Base-by-base conservation (phyloP, 345 rosid species). In the Balakata baccata region DNA sequence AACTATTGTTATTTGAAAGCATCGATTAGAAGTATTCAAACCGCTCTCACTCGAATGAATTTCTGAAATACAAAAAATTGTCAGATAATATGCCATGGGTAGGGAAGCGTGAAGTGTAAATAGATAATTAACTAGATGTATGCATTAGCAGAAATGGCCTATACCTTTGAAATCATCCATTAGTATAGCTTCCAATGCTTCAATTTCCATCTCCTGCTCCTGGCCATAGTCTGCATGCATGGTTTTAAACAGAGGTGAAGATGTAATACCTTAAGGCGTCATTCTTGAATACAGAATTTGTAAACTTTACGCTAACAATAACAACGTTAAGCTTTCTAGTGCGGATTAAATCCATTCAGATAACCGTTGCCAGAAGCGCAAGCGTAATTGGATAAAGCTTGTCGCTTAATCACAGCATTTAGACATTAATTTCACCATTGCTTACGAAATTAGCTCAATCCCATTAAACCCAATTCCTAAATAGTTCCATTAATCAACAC, bases 121-220 rank as follows among this genome's bases (percentile, higher is more conserved):
- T 75, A 78, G 25, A 22, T 16, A 62, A 29, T 29, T 29, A 29
- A 29, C 34, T 29, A 29, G 34, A 29, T 29, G 34, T 29, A 2
- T 49, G 25, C 23, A 53, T 45, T 7, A 58, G 11, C 20, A 49
- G 14, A 59, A 64, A 41, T 49, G 46, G 3, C 20, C 78, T 49
- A 29, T 11, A 92, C 97, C 99, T 89, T 90, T 89, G 71, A 95
- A 95, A n/a, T 95, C 99, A 70, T 95, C 97, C 89, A 89, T 88
- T 46, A 95, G 98, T 80, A 92, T 95, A 54, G 99, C 95, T 80
- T 89, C 93, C 79, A 92, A 73, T 29, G 99, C 98, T 83, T 95
- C 98, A 38, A 95, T 91, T 82, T 95, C 98, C 98, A 95, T 95
- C 62, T 91, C 98, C 83, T 91, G 98, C 80, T 95, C 99, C 82